Conservation (phyloP, 345 rosid species). For the Bruguiera parviflora region DNA sequence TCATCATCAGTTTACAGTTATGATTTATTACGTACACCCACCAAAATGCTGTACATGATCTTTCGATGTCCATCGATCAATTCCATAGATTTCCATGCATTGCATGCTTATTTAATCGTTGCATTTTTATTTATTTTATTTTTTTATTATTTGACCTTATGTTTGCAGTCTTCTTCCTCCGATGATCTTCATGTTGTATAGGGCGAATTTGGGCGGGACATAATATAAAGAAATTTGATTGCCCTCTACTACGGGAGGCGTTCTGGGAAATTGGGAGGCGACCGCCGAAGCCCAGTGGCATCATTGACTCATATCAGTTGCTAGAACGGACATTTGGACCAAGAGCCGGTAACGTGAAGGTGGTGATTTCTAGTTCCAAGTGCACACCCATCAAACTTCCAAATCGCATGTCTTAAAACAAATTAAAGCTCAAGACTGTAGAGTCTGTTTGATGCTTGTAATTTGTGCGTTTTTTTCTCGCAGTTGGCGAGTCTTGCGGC, state of each 20-base stretch:
- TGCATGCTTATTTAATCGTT: no score
- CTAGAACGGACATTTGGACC: constrained; percentile 71
- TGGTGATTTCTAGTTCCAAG: constrained; percentile 28
- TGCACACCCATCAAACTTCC: neutral
- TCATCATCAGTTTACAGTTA: neutral
- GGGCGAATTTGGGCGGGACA: constrained; percentile 98
- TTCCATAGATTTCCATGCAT: no score
- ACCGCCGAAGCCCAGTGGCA: constrained; percentile 69
- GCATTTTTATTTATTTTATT: neutral
- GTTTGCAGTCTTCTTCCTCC: neutral
- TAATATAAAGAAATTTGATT: constrained; percentile 77
- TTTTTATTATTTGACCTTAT: neutral
- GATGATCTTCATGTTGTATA: constrained; percentile 5
- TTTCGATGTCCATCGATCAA: no score
- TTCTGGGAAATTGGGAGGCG: constrained; percentile 57
- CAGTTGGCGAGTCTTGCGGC: constrained; percentile 83
- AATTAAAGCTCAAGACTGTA: no score
- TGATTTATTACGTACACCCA: neutral
- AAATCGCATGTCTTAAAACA: no score
- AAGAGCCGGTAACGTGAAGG: constrained; percentile 91
- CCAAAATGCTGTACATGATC: no score
- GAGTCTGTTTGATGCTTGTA: neutral
- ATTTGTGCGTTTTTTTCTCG: constrained; percentile 2
- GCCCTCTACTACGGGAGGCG: constrained; percentile 71
- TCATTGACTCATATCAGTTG: constrained; percentile 68